These are phyloP conservation scores for Euphrasia arctica DNA, from an alignment of 305 asterid species.

Conservation along the genomic window DNA sequence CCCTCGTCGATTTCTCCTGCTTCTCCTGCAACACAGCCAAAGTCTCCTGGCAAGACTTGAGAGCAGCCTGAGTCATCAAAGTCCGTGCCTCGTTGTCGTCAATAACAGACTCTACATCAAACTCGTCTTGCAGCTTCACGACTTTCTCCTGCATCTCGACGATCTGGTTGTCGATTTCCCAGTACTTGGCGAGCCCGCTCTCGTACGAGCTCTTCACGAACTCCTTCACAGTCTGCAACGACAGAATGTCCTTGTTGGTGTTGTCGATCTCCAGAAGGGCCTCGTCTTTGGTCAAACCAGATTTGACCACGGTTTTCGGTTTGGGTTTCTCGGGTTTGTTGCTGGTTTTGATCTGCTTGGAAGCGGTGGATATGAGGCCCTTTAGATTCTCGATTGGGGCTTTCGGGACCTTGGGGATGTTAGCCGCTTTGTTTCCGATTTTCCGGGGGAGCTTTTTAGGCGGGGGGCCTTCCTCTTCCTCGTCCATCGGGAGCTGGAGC, in stretches of 20 bases:
- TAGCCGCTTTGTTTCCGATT: slow-evolving; percentile 22
- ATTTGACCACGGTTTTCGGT: slow-evolving; percentile 31
- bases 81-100: slow-evolving; percentile 85
- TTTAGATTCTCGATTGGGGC: slow-evolving; percentile 58
- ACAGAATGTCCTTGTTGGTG: slow-evolving; percentile 58
- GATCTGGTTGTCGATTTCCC: slow-evolving; percentile 74
- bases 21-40: slow-evolving; percentile 55
- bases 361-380: slow-evolving; percentile 50
- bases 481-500: slow-evolving; percentile 61
- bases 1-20: slow-evolving; percentile 48
- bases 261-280: slow-evolving; percentile 58
- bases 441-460: slow-evolving; percentile 30
- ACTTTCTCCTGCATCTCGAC: slow-evolving; percentile 66
- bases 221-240: slow-evolving; percentile 62
- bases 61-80: slow-evolving; percentile 83
- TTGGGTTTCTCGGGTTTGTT: slow-evolving; percentile 25
- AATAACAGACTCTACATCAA: slow-evolving; percentile 50
- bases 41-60: slow-evolving; percentile 79
- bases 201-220: slow-evolving; percentile 67
- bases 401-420: slow-evolving; percentile 49
- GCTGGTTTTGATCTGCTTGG: slow-evolving; percentile 42
- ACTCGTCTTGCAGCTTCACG: slow-evolving; percentile 65
- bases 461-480: slow-evolving; percentile 44
- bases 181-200: slow-evolving; percentile 53
- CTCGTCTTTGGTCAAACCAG: slow-evolving; percentile 48